Percentiles rank a stretch among this genome's conserved stretches.
These are phyloP conservation scores for Zopfia rhizophila DNA, from an alignment of 2,329 filamentous ascomycete genomes.

Conservation along the genomic window DNA sequence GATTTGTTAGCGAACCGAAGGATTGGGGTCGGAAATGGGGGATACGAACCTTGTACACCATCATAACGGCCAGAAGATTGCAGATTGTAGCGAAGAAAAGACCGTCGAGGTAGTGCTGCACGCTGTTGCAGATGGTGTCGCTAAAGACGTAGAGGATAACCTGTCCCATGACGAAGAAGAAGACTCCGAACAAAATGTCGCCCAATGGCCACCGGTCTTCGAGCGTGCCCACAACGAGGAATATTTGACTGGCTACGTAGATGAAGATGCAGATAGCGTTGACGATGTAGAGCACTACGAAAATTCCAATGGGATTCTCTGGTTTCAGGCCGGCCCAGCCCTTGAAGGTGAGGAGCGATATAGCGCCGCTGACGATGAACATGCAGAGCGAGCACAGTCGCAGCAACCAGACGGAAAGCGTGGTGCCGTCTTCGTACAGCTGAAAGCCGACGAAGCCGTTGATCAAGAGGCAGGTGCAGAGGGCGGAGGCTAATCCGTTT, in stretches of 20 bases:
- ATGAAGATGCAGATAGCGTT: slow-evolving; percentile 88
- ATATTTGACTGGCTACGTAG: slow-evolving; percentile 86
- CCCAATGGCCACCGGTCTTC: slow-evolving; percentile 96
- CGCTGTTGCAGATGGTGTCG: slow-evolving; percentile 80
- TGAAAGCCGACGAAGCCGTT: slow-evolving; percentile 99
- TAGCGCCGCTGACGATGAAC: slow-evolving; percentile 86
- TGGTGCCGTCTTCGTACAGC: slow-evolving; percentile 96
- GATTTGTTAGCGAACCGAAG: slow-evolving; percentile 25
- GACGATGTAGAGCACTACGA: slow-evolving; percentile 90
- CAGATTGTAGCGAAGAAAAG: slow-evolving; percentile 94
- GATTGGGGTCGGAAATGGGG: slow-evolving; percentile 2
- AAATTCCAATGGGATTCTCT: slow-evolving; percentile 86
- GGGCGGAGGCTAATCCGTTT: slow-evolving; percentile 82
- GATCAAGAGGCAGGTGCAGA: slow-evolving; percentile 89
- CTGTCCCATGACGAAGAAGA: slow-evolving; percentile 93
- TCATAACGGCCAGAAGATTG: slow-evolving; percentile 96
- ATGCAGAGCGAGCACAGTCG: slow-evolving; percentile 80
- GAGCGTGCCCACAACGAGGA: slow-evolving; percentile 88
- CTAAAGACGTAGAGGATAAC: slow-evolving; percentile 93
- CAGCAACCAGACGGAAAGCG: slow-evolving; percentile 91
- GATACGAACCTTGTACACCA: slow-evolving; percentile 92
- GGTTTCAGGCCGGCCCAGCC: slow-evolving; percentile 86
- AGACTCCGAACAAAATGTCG: slow-evolving; percentile 87
- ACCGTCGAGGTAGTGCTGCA: slow-evolving; percentile 93
- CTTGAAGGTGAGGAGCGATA: slow-evolving; percentile 93